Base-by-base conservation (phyloP, 2,329 filamentous ascomycete genomes). In the Falciphora oryzae region DNA sequence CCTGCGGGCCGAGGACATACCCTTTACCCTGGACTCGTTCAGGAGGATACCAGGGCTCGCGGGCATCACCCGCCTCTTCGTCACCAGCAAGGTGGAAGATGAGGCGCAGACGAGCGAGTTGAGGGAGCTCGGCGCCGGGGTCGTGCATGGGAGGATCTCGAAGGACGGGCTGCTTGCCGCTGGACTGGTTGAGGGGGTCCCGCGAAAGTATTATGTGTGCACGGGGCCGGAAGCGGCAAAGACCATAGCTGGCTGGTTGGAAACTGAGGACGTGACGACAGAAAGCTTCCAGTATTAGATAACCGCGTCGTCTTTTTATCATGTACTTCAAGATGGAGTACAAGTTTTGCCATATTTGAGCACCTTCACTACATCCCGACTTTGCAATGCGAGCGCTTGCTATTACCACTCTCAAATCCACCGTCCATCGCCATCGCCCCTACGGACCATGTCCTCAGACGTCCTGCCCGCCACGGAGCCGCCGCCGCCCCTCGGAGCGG, bases 271-370 rank as follows among this genome's bases (percentile, higher is more conserved):
- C 44, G 75, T 87, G 53, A 76, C 81, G 1, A 84, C 79, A 75
- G 86, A 89, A 73, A 85, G 85, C 69, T 89, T 89, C 73, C 79
- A 80, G 44, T 89, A 88, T 70, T 88, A 67, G 76, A 59, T 11
- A 32, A n/a, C 14, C 14, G 35, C 35, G 16, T 18, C 16, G 18
- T 16, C 14, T 5, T 5, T 38, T 38, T 18, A 18, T 38, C 14
- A 38, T 6, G 14, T 2, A 38, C 14, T 38, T 18, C 18, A 38
- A 3, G 4, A 3, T 3, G 35, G 13, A 18, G 14, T 14, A 38
- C 35, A 18, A 38, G 16, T 3, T 18, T 16, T 38, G 14, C 2
- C 35, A 18, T 5, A 6, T 38, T 4, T 38, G 11, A 2, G 11
- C 18, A 38, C 6, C 35, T 16, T 38, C 2, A 2, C 14, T 18